Conservation (phyloP, 495 filamentous ascomycete genomes). For the Aspergillus haitiensis region DNA sequence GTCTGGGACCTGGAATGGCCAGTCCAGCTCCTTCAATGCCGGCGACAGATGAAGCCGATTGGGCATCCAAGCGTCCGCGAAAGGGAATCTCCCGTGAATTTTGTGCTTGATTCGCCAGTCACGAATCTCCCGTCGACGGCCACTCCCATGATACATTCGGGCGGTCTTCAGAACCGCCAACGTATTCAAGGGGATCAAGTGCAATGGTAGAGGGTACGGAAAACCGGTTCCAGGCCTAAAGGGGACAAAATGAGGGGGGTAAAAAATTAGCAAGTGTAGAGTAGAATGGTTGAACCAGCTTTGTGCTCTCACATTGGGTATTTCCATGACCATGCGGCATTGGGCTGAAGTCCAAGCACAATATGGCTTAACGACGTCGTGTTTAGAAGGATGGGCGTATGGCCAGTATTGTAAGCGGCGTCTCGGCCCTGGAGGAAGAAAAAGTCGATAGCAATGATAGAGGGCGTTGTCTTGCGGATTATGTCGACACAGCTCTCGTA, state of each 20-base stretch:
- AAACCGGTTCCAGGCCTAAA: slow-evolving; percentile 47
- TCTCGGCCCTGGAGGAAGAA: slow-evolving; percentile 52
- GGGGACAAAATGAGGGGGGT: background rate
- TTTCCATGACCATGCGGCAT: slow-evolving; percentile 40
- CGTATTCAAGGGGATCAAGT: slow-evolving; percentile 41
- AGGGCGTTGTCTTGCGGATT: slow-evolving; percentile 39
- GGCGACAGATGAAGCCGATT: slow-evolving; percentile 40
- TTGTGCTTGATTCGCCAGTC: slow-evolving; percentile 31
- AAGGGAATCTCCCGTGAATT: slow-evolving; percentile 32
- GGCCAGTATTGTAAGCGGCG: slow-evolving; percentile 38
- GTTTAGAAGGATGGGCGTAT: slow-evolving; percentile 36
- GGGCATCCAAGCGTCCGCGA: slow-evolving; percentile 34
- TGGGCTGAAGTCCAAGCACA: slow-evolving; percentile 41
- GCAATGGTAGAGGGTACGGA: slow-evolving; percentile 47
- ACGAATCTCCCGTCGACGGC: slow-evolving; percentile 23
- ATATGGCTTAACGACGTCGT: slow-evolving; percentile 42
- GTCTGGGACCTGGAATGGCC: slow-evolving; percentile 39
- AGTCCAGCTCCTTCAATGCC: slow-evolving; percentile 45
- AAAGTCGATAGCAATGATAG: slow-evolving; percentile 50
- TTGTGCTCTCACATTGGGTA: slow-evolving; percentile 41
- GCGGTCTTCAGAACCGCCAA: slow-evolving; percentile 30
- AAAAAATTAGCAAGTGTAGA: too few relatives aligned
- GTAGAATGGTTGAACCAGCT: background rate
- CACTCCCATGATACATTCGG: slow-evolving; percentile 37
- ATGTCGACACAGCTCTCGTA: slow-evolving; percentile 47